Conservation (phyloP, 2,329 filamentous ascomycete species). For the Aspergillus neotritici region DNA sequence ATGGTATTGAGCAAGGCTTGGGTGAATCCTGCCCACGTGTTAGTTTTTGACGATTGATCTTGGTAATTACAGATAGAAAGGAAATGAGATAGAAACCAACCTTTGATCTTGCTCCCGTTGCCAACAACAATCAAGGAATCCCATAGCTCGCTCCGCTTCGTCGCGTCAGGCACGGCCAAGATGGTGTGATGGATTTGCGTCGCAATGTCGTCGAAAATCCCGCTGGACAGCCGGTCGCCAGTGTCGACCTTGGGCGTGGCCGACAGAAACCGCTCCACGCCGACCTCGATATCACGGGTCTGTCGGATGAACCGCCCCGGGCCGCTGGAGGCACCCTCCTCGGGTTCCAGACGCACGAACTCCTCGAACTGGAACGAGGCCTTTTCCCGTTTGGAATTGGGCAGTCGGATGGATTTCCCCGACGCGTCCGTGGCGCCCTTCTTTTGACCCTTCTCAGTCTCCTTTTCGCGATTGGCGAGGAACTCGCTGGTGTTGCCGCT, state of each 20-base stretch:
- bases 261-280: constrained; percentile 56
- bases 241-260: constrained; percentile 39
- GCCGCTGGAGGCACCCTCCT: constrained; percentile 45
- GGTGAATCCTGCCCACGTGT: constrained; percentile 60
- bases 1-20: constrained; percentile 80
- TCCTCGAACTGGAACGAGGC: constrained; percentile 59
- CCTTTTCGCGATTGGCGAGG: constrained; percentile 57
- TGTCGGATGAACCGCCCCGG: constrained; percentile 50
- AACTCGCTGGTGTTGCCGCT: constrained; percentile 59
- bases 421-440: constrained; percentile 45
- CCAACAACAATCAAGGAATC: constrained; percentile 87
- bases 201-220: constrained; percentile 75
- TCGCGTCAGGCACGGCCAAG: constrained; percentile 74
- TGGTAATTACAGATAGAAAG: neutral
- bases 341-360: constrained; percentile 49
- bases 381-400: constrained; percentile 55
- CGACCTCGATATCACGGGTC: constrained; percentile 55
- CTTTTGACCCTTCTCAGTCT: constrained; percentile 54
- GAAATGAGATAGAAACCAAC: constrained; percentile 28
- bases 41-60: neutral
- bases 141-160: constrained; percentile 82
- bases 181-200: constrained; percentile 78
- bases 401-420: constrained; percentile 47
- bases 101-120: constrained; percentile 67
- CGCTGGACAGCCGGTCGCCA: constrained; percentile 43